Percentiles rank a stretch among this genome's conserved stretches.
Conservation (phyloP, 441 rosid genomes). For the Cnidoscolus chayamansa region DNA sequence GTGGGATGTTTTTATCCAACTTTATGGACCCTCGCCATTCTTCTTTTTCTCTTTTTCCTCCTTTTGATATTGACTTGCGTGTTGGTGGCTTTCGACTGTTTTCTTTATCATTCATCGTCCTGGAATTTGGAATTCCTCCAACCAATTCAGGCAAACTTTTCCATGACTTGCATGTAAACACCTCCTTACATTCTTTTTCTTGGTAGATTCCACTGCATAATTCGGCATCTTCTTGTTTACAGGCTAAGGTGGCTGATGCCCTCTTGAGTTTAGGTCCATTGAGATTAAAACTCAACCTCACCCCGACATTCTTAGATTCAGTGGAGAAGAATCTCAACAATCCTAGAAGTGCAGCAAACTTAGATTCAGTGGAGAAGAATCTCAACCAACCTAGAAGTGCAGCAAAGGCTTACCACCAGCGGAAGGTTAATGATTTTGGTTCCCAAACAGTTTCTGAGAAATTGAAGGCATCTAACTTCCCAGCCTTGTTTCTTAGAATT, state of each 20-base stretch:
- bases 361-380: neutral
- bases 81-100: neutral
- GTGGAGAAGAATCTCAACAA: neutral
- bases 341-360: neutral
- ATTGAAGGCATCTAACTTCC: conserved; percentile 44
- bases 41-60: neutral
- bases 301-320: neutral
- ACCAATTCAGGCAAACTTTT: neutral
- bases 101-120: neutral
- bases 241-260: conserved; percentile 15
- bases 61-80: neutral
- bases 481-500: conserved; percentile 35
- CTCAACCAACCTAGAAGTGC: neutral
- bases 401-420: neutral
- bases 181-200: neutral
- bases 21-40: neutral
- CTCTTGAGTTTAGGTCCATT: conserved; percentile 12
- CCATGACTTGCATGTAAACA: neutral
- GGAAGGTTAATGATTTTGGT: neutral
- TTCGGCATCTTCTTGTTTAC: neutral
- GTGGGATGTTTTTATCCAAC: conserved; percentile 8
- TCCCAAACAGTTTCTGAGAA: conserved; percentile 25
- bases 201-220: neutral
- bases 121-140: neutral
- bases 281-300: conserved; percentile 23